Evolutionary conservation across 345 rosid genomes (phyloP), one percentile per base, ranked within the genome.

Genomic region (Rhizophora apiculata): DNA sequence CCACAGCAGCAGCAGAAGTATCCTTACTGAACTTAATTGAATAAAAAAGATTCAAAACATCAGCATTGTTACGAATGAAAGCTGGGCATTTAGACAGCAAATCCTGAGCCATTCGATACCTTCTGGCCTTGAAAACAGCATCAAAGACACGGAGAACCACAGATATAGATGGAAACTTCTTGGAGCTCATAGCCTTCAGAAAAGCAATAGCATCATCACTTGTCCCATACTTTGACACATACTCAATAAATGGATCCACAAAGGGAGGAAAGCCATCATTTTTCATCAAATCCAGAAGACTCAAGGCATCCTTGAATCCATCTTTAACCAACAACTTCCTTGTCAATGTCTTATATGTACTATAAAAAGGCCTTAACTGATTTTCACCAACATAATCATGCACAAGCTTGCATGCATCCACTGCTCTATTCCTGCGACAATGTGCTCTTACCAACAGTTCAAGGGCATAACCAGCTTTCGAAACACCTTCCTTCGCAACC

Each of bases 21-120:
- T 60, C 70, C 60, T 63, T 30, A 48, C 32, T 46, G 48, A 32
- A 36, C 54, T 73, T 65, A 43, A 43, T 62, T 8, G 54, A 77
- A 77, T 59, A 78, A 72, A 95, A 92, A 78, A 95, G 90, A 83
- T 86, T 81, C 79, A 90, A 77, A 73, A 90, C 88, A 82, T 92
- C 97, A 13, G 94, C 85, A 80, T 85, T 79, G 81, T 84, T 84
- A 30, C 96, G 94, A 74, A 92, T 70, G 69, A 75, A 74, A 46
- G 75, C 72, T 15, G 96, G 97, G 74, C 92, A 90, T 63, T 82
- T 72, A 32, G 89, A 80, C 74, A 95, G 79, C 61, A 90, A 77
- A 79, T 90, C 94, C 34, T 87, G 98, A 52, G 97, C 97, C 75
- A 81, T 86, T 20, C 72, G 73, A 46, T 73, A 87, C 83, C 91